A percentile compares a stretch with the other conserved stretches of the same genome.
Evolutionary conservation across 768 basidiomycete species (phyloP).

Genomic region (Leccinellum albellum): DNA sequence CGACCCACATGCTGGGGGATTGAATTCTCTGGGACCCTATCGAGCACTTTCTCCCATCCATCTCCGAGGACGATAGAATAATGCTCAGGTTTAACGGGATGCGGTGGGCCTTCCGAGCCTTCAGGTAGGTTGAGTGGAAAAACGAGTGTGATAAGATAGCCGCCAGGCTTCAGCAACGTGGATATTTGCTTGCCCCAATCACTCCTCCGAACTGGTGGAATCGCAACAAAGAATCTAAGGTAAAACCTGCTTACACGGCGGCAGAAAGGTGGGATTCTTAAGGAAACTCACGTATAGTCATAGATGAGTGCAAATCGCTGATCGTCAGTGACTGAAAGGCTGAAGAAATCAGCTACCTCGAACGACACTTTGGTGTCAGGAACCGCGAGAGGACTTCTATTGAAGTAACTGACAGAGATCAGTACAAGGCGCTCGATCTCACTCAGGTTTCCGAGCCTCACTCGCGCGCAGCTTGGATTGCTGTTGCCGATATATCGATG

Average conservation of each 20-base stretch:
- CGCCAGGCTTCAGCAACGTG: slow-evolving; percentile 55
- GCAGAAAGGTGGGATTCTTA: neutral
- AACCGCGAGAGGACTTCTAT: neutral
- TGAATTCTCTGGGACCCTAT: slow-evolving; percentile 47
- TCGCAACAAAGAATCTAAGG: slow-evolving; percentile 57
- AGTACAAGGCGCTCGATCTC: neutral
- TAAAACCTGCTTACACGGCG: neutral
- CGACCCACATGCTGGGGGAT: slow-evolving; percentile 40
- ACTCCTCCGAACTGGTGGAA: slow-evolving; percentile 48
- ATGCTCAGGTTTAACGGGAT: slow-evolving; percentile 53
- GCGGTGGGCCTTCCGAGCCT: slow-evolving; percentile 59
- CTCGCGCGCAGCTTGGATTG: slow-evolving; percentile 19
- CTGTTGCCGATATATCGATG: slow-evolving; percentile 18
- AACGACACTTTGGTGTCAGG: slow-evolving; percentile 11
- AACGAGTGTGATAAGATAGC: slow-evolving; percentile 56
- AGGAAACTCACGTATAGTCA: slow-evolving; percentile 10
- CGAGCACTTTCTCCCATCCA: slow-evolving; percentile 51
- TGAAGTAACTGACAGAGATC: slow-evolving; percentile 1
- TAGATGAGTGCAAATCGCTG: slow-evolving; percentile 18
- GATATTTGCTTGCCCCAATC: slow-evolving; percentile 60
- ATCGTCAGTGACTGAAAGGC: slow-evolving; percentile 11
- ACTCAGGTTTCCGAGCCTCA: slow-evolving; percentile 1
- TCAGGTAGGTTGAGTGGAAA: slow-evolving; percentile 50
- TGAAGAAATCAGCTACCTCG: slow-evolving; percentile 19
- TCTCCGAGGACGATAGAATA: slow-evolving; percentile 49